These are phyloP conservation scores for Amoebophrya sp. DNA, from an alignment of 169 alveolate genomes.

Conservation along the genomic window DNA sequence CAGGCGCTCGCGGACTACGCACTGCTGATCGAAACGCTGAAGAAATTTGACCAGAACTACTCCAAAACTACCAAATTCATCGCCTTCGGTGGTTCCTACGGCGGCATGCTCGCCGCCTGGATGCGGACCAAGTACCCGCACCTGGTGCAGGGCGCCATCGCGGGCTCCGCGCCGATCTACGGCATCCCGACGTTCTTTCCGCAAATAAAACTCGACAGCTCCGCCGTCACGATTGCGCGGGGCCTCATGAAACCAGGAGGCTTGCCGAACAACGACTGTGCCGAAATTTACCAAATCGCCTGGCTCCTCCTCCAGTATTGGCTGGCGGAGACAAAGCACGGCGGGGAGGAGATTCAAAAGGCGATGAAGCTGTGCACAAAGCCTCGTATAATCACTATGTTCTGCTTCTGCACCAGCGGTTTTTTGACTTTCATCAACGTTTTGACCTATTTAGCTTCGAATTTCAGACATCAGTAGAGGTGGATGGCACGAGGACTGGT, in stretches of 20 bases:
- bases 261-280: not conserved
- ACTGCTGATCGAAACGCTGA: not conserved
- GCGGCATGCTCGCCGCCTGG: conserved; percentile 68
- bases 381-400: not conserved
- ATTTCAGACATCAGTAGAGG: no score
- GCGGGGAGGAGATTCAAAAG: not conserved
- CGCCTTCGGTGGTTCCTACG: conserved; percentile 47
- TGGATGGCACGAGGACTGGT: no score
- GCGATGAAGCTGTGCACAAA: not conserved
- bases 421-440: no score
- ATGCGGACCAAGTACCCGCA: conserved; percentile 60
- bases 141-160: conserved; percentile 56
- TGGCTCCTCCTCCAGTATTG: not conserved
- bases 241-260: not conserved
- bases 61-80: not conserved
- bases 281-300: not conserved
- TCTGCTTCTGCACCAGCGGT: no score
- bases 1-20: conserved; percentile 39
- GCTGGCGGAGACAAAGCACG: not conserved
- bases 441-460: no score
- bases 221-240: not conserved
- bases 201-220: not conserved
- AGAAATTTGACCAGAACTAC: not conserved
- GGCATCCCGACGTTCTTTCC: conserved; percentile 58
- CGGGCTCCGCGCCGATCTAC: conserved; percentile 60